Base-by-base conservation (phyloP, 805 yeast genomes). In the Maudiozyma barnettii region DNA sequence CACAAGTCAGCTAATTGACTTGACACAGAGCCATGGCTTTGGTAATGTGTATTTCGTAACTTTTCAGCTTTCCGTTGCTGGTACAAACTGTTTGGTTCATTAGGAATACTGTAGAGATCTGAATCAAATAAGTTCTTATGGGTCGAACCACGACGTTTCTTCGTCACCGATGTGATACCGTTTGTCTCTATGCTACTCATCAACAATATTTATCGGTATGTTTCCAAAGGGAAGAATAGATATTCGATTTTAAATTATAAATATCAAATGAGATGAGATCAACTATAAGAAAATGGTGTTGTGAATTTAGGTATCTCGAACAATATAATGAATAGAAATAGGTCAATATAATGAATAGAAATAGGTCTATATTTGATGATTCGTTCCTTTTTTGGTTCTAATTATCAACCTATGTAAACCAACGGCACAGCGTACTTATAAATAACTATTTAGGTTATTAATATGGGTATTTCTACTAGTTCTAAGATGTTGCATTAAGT, bases 101-200 rank as follows among this genome's bases (percentile, higher is more conserved):
- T 39, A 1, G 58, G 55, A 9, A 55, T 44, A 23, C 49, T 49
- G 45, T 52, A 57, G 0, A 57, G 48, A 13, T 48, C 42, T 9
- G 61, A 56, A 41, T 58, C 65, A 48, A 51, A 55, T 19, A 57
- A 41, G 30, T 60, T 59, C 43, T 46, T 55, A 38, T 56, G 59
- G 7, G 49, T 47, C 3, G 56, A 50, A 10, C 46, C 37, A 20
- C 54, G 54, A 13, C 57, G 54, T 43, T 49, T 51, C 20, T 21
- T 37, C 9, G 47, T 47, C 12, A 35, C 26, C 8, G 33, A 13
- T 12, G 22, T 31, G n/a, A n/a, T 9, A 18, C 22, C 26, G 14
- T 26, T 39, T 0, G 43, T 40, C 39, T 39, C 46, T 29, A 43
- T 14, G 19, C 26, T 33, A 39, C 30, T 39, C 45, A 43, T 46